phyloP scores from a whole-genome alignment of 169 alveolate genomes.

The Amoebophrya sp. region DNA sequence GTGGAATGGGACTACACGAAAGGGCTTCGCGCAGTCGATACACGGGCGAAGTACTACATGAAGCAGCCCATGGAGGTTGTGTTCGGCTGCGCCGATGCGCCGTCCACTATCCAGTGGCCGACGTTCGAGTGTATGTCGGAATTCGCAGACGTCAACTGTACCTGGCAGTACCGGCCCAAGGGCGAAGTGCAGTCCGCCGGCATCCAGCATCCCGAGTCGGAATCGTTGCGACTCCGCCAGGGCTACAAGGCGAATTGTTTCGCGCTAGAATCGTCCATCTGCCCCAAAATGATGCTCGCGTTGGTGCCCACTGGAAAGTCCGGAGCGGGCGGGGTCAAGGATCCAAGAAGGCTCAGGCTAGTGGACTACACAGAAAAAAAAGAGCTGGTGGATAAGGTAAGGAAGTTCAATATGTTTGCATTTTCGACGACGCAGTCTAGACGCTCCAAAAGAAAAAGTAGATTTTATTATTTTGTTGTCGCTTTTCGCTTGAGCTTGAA shows the following conservation, averaged over 20 bases:
- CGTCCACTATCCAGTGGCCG: slow-evolving; percentile 18
- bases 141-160: neutral
- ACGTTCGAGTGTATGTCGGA: neutral
- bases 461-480: no score
- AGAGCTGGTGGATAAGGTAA: neutral
- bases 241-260: neutral
- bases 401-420: no score
- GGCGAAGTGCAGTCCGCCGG: neutral
- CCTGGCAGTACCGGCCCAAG: slow-evolving; percentile 22
- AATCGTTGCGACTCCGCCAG: neutral
- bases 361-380: slow-evolving; percentile 18
- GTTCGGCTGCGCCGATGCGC: neutral
- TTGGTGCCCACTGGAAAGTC: neutral
- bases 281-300: slow-evolving; percentile 14
- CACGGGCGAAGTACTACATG: neutral
- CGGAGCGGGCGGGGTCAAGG: slow-evolving; percentile 6
- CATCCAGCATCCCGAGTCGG: neutral
- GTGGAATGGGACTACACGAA: neutral
- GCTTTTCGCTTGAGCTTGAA: no score
- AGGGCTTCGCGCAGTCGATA: neutral
- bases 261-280: neutral
- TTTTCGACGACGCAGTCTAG: no score
- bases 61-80: neutral
- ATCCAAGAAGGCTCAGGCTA: neutral
- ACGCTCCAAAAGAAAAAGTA: no score